Evolutionary conservation across 2,329 filamentous ascomycete species (phyloP).

Genomic region (Chaetomium olivaceum): DNA sequence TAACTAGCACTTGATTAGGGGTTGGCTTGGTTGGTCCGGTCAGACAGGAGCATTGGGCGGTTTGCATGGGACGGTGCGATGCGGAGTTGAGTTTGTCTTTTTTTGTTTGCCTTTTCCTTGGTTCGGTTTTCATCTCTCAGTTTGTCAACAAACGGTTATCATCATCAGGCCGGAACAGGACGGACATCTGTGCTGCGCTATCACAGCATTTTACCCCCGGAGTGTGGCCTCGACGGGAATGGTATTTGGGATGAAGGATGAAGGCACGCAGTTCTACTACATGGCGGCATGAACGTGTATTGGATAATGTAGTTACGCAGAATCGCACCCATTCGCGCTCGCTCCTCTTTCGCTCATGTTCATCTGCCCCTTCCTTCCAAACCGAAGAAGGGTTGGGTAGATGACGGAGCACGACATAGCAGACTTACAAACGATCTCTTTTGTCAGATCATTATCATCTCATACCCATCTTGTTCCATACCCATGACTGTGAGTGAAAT

Average conservation of each 20-base stretch:
- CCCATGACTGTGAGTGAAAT: not conserved
- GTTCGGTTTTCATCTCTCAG: not conserved
- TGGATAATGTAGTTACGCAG: constrained; percentile 19
- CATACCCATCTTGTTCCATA: not conserved
- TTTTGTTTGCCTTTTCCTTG: not conserved
- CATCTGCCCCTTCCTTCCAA: not conserved
- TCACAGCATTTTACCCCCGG: not conserved
- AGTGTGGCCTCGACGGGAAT: not conserved
- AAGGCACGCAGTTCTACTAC: not conserved
- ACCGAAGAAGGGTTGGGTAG: not conserved
- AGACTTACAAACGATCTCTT: constrained; percentile 15
- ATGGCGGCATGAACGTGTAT: constrained; percentile 5
- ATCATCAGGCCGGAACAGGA: not conserved
- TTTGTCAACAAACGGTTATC: not conserved
- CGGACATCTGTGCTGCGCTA: not conserved
- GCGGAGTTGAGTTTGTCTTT: constrained; percentile 8
- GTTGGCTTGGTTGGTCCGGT: constrained; percentile 1
- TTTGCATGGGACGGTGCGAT: constrained; percentile 15
- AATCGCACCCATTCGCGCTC: not conserved
- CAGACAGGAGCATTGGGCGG: constrained; percentile 11
- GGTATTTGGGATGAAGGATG: not conserved
- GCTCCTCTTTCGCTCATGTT: not conserved
- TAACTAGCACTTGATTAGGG: not conserved
- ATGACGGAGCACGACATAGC: constrained; percentile 2
- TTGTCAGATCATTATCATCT: constrained; percentile 3